phyloP scores from a whole-genome alignment of 257 asterid genomes.

The Solanum bulbocastanum region DNA sequence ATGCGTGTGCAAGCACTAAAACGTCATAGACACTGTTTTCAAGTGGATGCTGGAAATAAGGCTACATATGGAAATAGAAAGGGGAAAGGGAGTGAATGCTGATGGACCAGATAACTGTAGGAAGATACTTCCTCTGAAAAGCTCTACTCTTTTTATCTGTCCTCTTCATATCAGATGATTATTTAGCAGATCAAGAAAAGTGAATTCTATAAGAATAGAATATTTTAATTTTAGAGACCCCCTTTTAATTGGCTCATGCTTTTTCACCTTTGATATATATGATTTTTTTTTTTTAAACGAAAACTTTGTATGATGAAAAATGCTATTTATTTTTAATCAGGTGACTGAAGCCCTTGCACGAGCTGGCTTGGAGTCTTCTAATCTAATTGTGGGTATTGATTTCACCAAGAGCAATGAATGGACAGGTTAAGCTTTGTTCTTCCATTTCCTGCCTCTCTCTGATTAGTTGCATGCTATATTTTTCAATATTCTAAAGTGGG shows the following conservation, averaged over 20 bases:
- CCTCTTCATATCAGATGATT: background rate
- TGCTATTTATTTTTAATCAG: constrained; percentile 20
- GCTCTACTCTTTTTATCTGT: background rate
- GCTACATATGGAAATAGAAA: background rate
- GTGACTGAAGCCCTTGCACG: constrained; percentile 83
- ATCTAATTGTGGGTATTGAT: constrained; percentile 87
- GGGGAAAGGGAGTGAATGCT: background rate
- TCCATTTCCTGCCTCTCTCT: background rate
- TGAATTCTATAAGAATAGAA: background rate
- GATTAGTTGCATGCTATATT: background rate
- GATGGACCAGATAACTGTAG: background rate
- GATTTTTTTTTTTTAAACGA: background rate
- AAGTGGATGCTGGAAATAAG: background rate
- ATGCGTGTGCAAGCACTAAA: background rate
- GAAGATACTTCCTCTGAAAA: background rate
- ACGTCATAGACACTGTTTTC: background rate
- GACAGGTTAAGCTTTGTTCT: constrained; percentile 52
- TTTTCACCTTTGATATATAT: background rate
- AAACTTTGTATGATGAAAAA: background rate
- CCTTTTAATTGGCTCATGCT: background rate
- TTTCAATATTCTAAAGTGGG: constrained; percentile 14
- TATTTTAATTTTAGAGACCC: background rate
- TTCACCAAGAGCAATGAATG: constrained; percentile 97
- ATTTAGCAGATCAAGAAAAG: background rate
- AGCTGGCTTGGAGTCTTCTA: constrained; percentile 94